Percentiles rank a stretch among this genome's conserved stretches.
These are phyloP conservation scores for Trametes hirsuta DNA, from an alignment of 1,284 basidiomycete genomes.

Conservation along the genomic window DNA sequence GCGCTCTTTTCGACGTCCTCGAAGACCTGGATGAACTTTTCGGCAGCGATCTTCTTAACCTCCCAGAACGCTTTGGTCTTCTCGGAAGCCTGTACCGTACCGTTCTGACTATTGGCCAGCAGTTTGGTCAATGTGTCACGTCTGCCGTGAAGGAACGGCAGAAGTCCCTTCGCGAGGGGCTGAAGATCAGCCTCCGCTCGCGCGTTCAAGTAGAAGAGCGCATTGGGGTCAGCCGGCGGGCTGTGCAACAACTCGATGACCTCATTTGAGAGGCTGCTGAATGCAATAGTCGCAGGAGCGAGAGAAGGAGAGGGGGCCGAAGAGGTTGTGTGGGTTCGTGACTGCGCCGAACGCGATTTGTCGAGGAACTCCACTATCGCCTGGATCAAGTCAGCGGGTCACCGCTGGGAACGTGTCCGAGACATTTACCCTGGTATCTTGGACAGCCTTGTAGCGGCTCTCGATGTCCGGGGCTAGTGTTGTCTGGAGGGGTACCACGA, in stretches of 20 bases:
- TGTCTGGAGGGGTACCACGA: conserved; percentile 81
- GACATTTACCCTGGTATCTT: conserved; percentile 67
- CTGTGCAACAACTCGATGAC: conserved; percentile 73
- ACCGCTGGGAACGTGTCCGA: not conserved
- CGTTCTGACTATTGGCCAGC: conserved; percentile 52
- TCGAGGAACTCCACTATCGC: conserved; percentile 82
- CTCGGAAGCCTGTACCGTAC: conserved; percentile 53
- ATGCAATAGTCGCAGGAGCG: conserved; percentile 81
- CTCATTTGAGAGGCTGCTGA: conserved; percentile 55
- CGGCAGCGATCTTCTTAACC: conserved; percentile 52
- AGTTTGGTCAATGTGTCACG: conserved; percentile 57
- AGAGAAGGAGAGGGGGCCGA: conserved; percentile 76
- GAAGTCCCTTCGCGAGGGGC: conserved; percentile 41
- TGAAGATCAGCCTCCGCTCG: conserved; percentile 49
- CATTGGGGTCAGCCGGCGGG: conserved; percentile 54
- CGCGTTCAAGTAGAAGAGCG: conserved; percentile 53
- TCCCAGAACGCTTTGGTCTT: conserved; percentile 65
- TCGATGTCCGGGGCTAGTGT: conserved; percentile 74
- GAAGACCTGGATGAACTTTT: conserved; percentile 49
- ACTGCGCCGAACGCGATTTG: conserved; percentile 70
- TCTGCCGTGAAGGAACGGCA: conserved; percentile 53
- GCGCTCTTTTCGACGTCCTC: conserved; percentile 46
- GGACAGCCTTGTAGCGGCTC: conserved; percentile 80
- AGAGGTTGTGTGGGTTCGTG: conserved; percentile 70
- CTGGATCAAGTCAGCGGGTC: conserved; percentile 40